A percentile compares a stretch with the other conserved stretches of the same genome.
Conservation (phyloP, 495 filamentous ascomycete species). For the Hypoxylon rickii region DNA sequence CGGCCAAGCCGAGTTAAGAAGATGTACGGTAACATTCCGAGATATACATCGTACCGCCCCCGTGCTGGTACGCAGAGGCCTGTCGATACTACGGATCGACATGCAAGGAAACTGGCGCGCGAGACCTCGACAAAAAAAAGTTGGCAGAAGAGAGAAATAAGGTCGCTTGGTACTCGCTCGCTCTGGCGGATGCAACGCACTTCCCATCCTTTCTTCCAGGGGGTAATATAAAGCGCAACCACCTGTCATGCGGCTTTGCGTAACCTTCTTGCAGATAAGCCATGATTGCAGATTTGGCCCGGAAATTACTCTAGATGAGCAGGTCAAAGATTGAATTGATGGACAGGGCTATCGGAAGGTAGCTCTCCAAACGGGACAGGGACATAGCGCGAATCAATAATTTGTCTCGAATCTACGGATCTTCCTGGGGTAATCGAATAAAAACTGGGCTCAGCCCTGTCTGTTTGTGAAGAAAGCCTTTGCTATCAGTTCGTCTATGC, state of each 20-base stretch:
- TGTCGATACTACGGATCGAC: slow-evolving; percentile 30
- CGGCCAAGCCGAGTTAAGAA: slow-evolving; percentile 28
- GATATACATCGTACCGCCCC: slow-evolving; percentile 27
- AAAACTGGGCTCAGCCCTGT: slow-evolving; percentile 21
- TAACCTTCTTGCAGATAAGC: slow-evolving; percentile 31
- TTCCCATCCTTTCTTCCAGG: slow-evolving; percentile 13
- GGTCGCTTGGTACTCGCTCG: slow-evolving; percentile 25
- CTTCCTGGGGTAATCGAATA: neutral
- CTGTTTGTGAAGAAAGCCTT: slow-evolving; percentile 1
- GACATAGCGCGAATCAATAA: slow-evolving; percentile 19
- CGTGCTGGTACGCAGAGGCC: slow-evolving; percentile 17
- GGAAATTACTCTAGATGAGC: slow-evolving; percentile 41
- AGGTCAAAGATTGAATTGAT: slow-evolving; percentile 22
- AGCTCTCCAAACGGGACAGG: slow-evolving; percentile 32
- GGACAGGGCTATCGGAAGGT: slow-evolving; percentile 29
- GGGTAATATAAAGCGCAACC: slow-evolving; percentile 27
- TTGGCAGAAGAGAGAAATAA: slow-evolving; percentile 19
- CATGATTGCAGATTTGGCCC: slow-evolving; percentile 29
- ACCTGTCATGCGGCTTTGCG: slow-evolving; percentile 33
- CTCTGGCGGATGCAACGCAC: slow-evolving; percentile 40
- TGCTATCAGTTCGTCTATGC: neutral
- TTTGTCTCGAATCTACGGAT: slow-evolving; percentile 3
- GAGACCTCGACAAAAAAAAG: slow-evolving; percentile 2
- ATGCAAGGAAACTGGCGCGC: slow-evolving; percentile 24
- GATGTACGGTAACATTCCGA: slow-evolving; percentile 35